phyloP scores from a whole-genome alignment of 2,329 filamentous ascomycete species.

The Dactylella cylindrospora region DNA sequence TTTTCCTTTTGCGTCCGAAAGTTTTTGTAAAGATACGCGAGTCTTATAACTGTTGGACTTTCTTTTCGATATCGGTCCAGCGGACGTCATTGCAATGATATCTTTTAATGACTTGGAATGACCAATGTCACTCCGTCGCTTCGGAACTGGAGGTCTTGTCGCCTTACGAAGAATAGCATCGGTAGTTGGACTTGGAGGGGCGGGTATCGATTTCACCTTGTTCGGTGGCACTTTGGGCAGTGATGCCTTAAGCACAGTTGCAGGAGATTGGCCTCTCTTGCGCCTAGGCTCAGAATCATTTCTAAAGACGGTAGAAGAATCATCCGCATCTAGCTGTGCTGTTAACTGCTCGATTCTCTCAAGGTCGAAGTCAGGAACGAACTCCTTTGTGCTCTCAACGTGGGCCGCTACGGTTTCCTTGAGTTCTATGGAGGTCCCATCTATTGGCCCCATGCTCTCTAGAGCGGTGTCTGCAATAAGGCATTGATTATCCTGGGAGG shows the following conservation, averaged over 20 bases:
- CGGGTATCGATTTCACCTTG: neutral
- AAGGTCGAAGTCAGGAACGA: constrained; percentile 13
- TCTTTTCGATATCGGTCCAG: neutral
- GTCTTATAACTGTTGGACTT: no score
- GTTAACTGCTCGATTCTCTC: constrained; percentile 16
- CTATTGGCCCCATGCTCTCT: no score
- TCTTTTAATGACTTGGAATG: constrained; percentile 20
- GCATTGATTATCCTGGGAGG: no score
- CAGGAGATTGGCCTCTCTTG: constrained; percentile 17
- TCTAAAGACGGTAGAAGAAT: constrained; percentile 14
- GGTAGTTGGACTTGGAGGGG: constrained; percentile 22
- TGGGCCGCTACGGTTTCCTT: no score
- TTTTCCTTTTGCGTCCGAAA: no score
- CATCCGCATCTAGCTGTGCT: constrained; percentile 10
- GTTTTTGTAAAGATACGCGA: no score
- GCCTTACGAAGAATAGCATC: constrained; percentile 35
- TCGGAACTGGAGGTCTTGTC: neutral
- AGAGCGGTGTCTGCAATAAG: no score
- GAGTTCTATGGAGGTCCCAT: no score
- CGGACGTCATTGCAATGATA: constrained; percentile 19
- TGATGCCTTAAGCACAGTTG: constrained; percentile 34
- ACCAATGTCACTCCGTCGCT: constrained; percentile 19
- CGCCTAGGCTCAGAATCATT: constrained; percentile 1
- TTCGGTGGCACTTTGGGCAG: constrained; percentile 18
- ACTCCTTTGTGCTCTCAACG: no score